Evolutionary conservation across 306 rosid genomes (phyloP), one percentile per base, ranked within the genome.

Genomic region (Prunus armeniaca): DNA sequence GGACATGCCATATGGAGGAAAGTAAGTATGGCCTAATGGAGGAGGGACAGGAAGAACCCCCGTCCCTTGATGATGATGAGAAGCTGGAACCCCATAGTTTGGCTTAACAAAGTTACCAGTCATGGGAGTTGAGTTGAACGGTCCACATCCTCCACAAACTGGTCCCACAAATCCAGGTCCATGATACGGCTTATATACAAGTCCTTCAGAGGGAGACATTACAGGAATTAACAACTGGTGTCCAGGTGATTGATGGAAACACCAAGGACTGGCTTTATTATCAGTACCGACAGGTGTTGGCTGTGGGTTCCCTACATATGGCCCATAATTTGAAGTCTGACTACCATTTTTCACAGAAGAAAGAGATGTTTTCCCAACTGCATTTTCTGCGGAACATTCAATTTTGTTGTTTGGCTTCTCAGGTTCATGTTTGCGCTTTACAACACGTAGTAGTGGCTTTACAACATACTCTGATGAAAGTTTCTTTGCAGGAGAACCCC

Each of bases 191-290:
- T 95, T 95, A 84, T 89, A 96, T 28, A 96, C 79, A 9, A 96
- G 97, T 82, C 98, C 99, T 83, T 96, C 99, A 14, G 97, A 83
- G 51, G 97, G 91, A 73, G 96, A 82, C 97, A 91, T 86, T 19
- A 96, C 93, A 51, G 99, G 99, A 76, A 96, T 74, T 74, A 96
- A 68, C 96, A 93, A 93, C 24, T 91, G 99, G 49, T 90, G 93
- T 50, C 89, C 98, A 34, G 96, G 82, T 69, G 95, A 67, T 84
- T 87, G 99, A 61, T 83, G 81, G 86, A 83, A 89, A 84, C 86
- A 41, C 98, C 96, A 92, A 52, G 92, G 86, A 65, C 68, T 79
- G 83, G 84, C 84, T 69, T 85, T 87, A 77, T 73, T 86, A 65
- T 88, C 93, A 49, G 87, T 69, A 73, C 82, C 63, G 75, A 66